Evolutionary conservation across 2,329 filamentous ascomycete species (phyloP), one percentile per base, ranked within the genome.

Genomic region (Bipolaris gigantea): DNA sequence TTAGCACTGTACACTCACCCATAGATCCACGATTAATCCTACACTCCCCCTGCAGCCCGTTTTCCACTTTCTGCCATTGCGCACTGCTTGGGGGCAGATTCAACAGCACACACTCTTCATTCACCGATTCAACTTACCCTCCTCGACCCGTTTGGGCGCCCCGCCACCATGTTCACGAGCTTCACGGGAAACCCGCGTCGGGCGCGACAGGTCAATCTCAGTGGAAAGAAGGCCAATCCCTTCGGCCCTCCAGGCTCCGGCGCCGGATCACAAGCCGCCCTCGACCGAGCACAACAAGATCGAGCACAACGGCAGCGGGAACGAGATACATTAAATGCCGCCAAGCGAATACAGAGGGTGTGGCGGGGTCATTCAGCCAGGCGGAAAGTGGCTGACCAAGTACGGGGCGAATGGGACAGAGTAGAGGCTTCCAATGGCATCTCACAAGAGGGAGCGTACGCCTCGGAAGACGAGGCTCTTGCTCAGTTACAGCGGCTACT

Each of bases 131-230:
- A 40, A 39, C 16, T 13, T 11, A 6, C 34, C 3, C 30, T 39
- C 39, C 10, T 23, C 30, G 18, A 21, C 30, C 11, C 40, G 19
- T 8, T 50, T 48, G 11, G 49, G 11, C 43, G n/a, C 44, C 41
- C 60, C 55, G 58, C 60, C 57, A 61, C 61, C 61, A 97, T 97
- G 93, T 95, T 94, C 77, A 87, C 89, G 57, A 92, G 89, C 49
- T 99, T 99, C 78, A 94, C 90, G 21, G 94, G 94, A 65, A 90
- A 79, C 76, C 90, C 91, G 66, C 87, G 90, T 69, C 89, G 90
- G 63, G 88, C 89, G 57, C 88, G 94, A 62, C 92, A 97, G 73
- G 91, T 97, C 72, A 97, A 97, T 76, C 87, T 99, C 57, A 94
- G 91, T 62, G 94, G 92, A 59, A 88, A 92, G 64, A 85, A 85